Conservation (phyloP, 139 green algal genomes). For the Coccomyxa sp. region DNA sequence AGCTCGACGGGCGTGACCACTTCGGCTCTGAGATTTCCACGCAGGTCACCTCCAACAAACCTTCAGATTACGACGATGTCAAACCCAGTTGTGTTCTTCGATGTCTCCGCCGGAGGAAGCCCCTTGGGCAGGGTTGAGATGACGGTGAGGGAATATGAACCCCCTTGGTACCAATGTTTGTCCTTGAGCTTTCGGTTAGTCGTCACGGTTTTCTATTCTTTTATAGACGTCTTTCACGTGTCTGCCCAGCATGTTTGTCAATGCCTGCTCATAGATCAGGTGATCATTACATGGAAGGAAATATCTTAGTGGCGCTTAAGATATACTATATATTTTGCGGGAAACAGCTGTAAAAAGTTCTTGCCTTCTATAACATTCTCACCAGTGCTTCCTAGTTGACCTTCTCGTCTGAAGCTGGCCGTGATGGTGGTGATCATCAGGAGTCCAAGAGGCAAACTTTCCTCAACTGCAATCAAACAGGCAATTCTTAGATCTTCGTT, state of each 20-base stretch:
- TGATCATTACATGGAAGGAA: not conserved
- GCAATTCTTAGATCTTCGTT: not conserved
- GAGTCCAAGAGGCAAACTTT: too few relatives aligned
- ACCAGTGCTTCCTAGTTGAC: not conserved
- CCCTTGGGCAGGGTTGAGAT: conserved; percentile 68
- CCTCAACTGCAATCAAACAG: not conserved
- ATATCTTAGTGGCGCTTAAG: not conserved
- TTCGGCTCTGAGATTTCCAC: too few relatives aligned
- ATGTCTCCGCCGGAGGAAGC: conserved; percentile 41
- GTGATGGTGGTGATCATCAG: too few relatives aligned
- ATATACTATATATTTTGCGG: not conserved
- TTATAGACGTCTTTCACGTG: not conserved
- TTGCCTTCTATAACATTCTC: not conserved
- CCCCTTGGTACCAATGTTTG: too few relatives aligned
- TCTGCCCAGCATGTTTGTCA: not conserved
- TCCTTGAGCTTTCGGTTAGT: not conserved
- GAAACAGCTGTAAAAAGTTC: too few relatives aligned
- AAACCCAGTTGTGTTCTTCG: conserved; percentile 54
- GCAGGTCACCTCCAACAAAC: too few relatives aligned
- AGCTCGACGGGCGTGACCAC: too few relatives aligned
- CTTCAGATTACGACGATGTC: conserved; percentile 7
- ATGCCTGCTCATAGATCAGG: too few relatives aligned
- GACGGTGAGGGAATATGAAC: conserved; percentile 30
- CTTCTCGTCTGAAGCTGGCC: not conserved
- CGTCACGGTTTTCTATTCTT: not conserved